These are phyloP conservation scores for Prototheca wickerhamii DNA, from an alignment of 163 green algal species.

Conservation along the genomic window DNA sequence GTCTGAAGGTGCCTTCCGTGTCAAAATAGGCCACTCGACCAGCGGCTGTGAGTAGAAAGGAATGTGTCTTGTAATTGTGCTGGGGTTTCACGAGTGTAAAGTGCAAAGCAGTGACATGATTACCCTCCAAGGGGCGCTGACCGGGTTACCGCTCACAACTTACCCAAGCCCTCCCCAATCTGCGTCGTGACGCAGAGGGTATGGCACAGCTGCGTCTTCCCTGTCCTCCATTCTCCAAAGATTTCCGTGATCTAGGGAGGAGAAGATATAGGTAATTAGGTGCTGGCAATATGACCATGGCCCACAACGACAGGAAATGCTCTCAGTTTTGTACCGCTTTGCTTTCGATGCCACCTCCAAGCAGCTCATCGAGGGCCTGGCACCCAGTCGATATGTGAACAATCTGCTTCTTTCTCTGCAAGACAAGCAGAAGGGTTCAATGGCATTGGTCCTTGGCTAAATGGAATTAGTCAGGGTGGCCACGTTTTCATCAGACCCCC, in stretches of 20 bases:
- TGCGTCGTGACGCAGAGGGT: constrained; percentile 81
- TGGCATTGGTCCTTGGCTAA: too few relatives aligned
- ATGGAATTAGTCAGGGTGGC: neutral
- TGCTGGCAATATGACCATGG: neutral
- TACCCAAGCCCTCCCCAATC: constrained; percentile 47
- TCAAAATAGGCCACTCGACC: constrained; percentile 76
- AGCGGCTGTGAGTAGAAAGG: too few relatives aligned
- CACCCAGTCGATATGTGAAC: constrained; percentile 59
- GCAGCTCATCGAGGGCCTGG: constrained; percentile 53
- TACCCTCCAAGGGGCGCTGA: too few relatives aligned
- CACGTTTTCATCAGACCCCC: too few relatives aligned
- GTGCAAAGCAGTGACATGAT: too few relatives aligned
- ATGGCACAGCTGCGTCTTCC: constrained; percentile 76
- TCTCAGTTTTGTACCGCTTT: constrained; percentile 22
- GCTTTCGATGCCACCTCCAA: constrained; percentile 58
- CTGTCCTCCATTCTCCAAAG: constrained; percentile 71
- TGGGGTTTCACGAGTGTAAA: too few relatives aligned
- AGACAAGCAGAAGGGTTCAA: too few relatives aligned
- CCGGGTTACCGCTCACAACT: too few relatives aligned
- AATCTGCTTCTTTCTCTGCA: constrained; percentile 36
- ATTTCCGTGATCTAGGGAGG: constrained; percentile 70
- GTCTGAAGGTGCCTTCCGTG: constrained; percentile 84
- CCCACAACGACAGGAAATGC: neutral
- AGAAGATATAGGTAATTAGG: neutral
- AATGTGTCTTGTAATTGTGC: too few relatives aligned